Evolutionary conservation across 495 filamentous ascomycete genomes (phyloP), one percentile per base, ranked within the genome.

Genomic region (Aspergillus mulundensis): DNA sequence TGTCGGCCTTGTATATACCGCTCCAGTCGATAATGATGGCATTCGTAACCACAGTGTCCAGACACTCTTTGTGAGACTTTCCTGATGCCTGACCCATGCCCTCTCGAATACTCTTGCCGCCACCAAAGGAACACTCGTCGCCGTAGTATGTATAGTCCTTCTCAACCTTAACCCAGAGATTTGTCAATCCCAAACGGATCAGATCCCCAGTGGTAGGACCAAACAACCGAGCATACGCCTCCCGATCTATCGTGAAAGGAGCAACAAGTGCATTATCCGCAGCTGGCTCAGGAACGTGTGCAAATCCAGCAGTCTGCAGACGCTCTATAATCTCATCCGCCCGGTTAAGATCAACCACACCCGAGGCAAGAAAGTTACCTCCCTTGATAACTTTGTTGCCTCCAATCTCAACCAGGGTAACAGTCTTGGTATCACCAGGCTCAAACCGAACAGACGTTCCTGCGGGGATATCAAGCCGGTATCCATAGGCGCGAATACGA

Each of bases 1-100:
- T 94, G 70, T 98, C 94, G 4, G 92, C 93, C 76, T 98, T 98
- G 78, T 87, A 94, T 61, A 98, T 97, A 40, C 94, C 94, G 15
- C 81, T 86, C 80, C 86, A 94, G 67, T 98, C 95, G 15, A 98
- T 80, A 24, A 98, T 84, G 61, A 98, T 70, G 11, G 95, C 95
- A 67, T 97, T 97, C 10, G 90, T 91, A 61, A 98, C 87, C 12
- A 96, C 86, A 52, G 93, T 84, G 66, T 98, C 94, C 60, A 96
- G 68, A 41, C 82, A 85, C 20, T 94, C 83, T 3, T 74, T 67
- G 62, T 91, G 84, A 5, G 79, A 67, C 48, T 88, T 78, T 18
- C 89, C 93, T 32, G 83, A 87, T 7, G 91, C 89, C 73, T 96
- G 92, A 10, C 92, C 95, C 94, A 98, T 98, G 5, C 94, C 94